Conservation (phyloP, 495 filamentous ascomycete genomes). For the Podospora australis region DNA sequence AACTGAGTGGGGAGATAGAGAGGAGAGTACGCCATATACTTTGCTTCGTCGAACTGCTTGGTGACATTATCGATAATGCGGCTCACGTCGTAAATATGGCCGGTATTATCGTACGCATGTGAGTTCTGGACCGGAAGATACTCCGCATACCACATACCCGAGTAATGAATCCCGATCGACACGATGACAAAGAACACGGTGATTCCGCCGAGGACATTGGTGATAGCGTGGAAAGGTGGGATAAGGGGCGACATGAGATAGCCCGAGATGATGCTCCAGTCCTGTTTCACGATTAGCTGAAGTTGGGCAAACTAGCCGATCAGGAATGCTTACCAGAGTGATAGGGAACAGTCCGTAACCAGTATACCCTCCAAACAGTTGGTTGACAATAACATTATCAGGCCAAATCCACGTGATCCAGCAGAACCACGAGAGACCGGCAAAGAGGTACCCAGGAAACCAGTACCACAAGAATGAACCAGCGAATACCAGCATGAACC, state of each 20-base stretch:
- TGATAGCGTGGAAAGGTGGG: conserved; percentile 59
- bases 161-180: conserved; percentile 54
- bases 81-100: conserved; percentile 49
- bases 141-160: conserved; percentile 56
- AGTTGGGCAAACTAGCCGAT: neutral
- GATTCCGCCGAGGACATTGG: conserved; percentile 53
- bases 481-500: conserved; percentile 56
- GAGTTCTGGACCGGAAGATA: conserved; percentile 52
- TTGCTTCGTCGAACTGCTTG: conserved; percentile 44
- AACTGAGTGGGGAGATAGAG: conserved; percentile 58
- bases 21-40: conserved; percentile 54
- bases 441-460: conserved; percentile 54
- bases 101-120: conserved; percentile 55
- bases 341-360: conserved; percentile 55
- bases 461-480: conserved; percentile 49
- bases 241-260: conserved; percentile 64
- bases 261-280: conserved; percentile 60
- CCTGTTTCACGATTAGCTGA: conserved; percentile 21
- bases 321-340: conserved; percentile 33
- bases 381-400: conserved; percentile 59
- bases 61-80: conserved; percentile 42
- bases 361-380: conserved; percentile 58
- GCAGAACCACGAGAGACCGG: conserved; percentile 52
- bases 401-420: conserved; percentile 58
- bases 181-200: conserved; percentile 46